These are phyloP conservation scores for Platanthera guangdongensis DNA, from an alignment of 106 monocot genomes.

Conservation along the genomic window DNA sequence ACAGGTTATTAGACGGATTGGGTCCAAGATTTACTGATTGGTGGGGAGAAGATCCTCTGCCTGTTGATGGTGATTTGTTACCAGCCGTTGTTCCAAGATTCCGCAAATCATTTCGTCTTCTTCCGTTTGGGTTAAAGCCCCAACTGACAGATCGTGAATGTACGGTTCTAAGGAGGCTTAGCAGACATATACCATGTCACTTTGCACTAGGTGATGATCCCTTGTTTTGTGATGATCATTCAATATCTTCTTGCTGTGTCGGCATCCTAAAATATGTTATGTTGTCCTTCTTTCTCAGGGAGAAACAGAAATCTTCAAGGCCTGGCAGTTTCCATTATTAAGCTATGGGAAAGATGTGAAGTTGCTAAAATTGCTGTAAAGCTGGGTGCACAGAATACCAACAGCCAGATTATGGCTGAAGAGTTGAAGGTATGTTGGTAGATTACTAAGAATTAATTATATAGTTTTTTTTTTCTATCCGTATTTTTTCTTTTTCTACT, in stretches of 20 bases:
- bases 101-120: conserved; percentile 80
- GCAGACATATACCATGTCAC: conserved; percentile 77
- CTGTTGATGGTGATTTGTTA: conserved; percentile 90
- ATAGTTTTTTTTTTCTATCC: too few species aligned
- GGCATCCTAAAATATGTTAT: background rate
- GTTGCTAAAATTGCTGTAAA: conserved; percentile 94
- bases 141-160: conserved; percentile 81
- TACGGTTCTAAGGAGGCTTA: conserved; percentile 75
- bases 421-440: conserved; percentile 65
- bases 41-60: conserved; percentile 88
- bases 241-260: background rate
- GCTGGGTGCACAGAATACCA: conserved; percentile 72
- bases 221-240: conserved; percentile 1
- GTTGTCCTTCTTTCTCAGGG: conserved; percentile 24
- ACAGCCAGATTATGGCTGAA: conserved; percentile 66
- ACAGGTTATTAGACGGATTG: conserved; percentile 71
- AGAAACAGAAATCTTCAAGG: conserved; percentile 92
- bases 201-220: conserved; percentile 67
- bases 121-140: conserved; percentile 80
- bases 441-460: too few species aligned
- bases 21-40: conserved; percentile 93
- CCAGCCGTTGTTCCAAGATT: conserved; percentile 72
- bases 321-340: conserved; percentile 75
- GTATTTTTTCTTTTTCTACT: too few species aligned
- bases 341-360: conserved; percentile 96